Conservation (phyloP, 2,329 filamentous ascomycete genomes). For the Xylariales sp. region DNA sequence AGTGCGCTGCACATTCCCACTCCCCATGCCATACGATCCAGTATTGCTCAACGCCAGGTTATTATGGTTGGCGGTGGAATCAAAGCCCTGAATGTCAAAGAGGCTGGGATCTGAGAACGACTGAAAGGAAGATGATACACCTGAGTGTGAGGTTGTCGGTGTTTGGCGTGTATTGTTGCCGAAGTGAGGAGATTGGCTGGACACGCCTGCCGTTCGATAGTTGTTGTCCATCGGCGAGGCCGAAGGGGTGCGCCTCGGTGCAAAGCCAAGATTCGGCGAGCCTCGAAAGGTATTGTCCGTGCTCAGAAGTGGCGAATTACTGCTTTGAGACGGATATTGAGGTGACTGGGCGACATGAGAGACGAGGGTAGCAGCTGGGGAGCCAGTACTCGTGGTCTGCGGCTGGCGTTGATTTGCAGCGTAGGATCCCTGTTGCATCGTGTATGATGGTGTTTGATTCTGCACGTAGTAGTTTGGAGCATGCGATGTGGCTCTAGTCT, state of each 20-base stretch:
- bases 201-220: conserved; percentile 23
- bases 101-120: conserved; percentile 24
- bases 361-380: conserved; percentile 24
- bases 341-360: conserved; percentile 29
- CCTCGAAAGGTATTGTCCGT: conserved; percentile 25
- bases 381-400: conserved; percentile 23
- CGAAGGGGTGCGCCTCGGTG: conserved; percentile 23
- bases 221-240: conserved; percentile 26
- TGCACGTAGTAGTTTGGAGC: conserved; percentile 26
- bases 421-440: conserved; percentile 23
- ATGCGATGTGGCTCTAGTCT: conserved; percentile 18
- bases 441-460: conserved; percentile 22
- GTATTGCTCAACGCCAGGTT: conserved; percentile 20
- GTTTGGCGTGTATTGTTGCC: conserved; percentile 22
- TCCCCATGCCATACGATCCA: conserved; percentile 21
- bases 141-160: conserved; percentile 22
- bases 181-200: conserved; percentile 27
- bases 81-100: conserved; percentile 24
- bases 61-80: conserved; percentile 19
- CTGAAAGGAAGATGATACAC: conserved; percentile 21
- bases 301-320: conserved; percentile 27
- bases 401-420: conserved; percentile 23
- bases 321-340: conserved; percentile 25
- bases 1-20: conserved; percentile 20
- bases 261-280: conserved; percentile 25